Conservation (phyloP, 2,329 filamentous ascomycete species). For the Magnaporthiopsis poae region DNA sequence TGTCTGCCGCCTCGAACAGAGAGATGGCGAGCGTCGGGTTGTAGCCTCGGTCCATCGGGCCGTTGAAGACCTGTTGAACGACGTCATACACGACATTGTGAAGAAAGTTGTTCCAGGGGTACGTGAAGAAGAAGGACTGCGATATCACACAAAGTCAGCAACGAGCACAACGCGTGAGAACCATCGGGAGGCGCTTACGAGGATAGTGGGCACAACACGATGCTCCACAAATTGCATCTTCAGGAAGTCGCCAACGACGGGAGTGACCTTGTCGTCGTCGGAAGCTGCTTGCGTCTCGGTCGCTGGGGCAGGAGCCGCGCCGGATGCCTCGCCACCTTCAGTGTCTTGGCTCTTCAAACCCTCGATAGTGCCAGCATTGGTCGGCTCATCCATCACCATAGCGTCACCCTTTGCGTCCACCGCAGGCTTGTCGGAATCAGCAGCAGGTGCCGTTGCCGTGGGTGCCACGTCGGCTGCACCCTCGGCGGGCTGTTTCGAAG, state of each 20-base stretch:
- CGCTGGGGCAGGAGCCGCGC: conserved; percentile 17
- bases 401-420: conserved; percentile 9
- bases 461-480: neutral
- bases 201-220: conserved; percentile 84
- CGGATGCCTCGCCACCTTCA: conserved; percentile 21
- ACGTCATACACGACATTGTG: conserved; percentile 99
- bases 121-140: conserved; percentile 93
- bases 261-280: conserved; percentile 29
- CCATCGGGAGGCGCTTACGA: conserved; percentile 48
- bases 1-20: conserved; percentile 79
- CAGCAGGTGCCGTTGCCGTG: neutral
- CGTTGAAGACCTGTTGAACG: conserved; percentile 97
- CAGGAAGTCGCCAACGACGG: conserved; percentile 85
- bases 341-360: neutral
- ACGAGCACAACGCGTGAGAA: neutral
- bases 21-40: conserved; percentile 85
- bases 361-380: neutral
- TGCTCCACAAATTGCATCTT: conserved; percentile 97
- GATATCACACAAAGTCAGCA: conserved; percentile 13
- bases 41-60: conserved; percentile 90
- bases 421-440: conserved; percentile 6
- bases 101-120: conserved; percentile 98
- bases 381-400: neutral
- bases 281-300: conserved; percentile 14
- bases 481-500: conserved; percentile 1